Conservation (phyloP, 768 basidiomycete species). For the Chalciporus chontae region DNA sequence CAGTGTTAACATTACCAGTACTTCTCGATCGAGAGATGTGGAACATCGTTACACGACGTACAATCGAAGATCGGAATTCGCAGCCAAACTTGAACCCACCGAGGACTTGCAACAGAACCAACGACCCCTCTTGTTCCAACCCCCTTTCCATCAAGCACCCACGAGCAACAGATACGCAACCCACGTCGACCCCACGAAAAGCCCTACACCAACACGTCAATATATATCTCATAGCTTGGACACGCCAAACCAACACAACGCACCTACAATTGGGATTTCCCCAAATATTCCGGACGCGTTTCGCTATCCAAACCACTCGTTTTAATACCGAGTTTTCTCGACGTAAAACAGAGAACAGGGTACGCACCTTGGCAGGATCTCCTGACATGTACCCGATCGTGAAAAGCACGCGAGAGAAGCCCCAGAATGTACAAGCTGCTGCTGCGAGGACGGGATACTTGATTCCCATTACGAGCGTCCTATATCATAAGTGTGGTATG, state of each 20-base stretch:
- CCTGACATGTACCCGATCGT: slow-evolving; percentile 41
- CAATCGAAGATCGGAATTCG: too few species aligned
- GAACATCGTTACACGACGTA: too few species aligned
- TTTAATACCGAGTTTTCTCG: too few species aligned
- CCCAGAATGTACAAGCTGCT: slow-evolving; percentile 34
- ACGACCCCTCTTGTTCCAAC: too few species aligned
- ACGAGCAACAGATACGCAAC: slow-evolving; percentile 9
- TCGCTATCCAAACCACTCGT: slow-evolving; percentile 1
- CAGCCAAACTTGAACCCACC: too few species aligned
- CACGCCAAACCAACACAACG: slow-evolving; percentile 1
- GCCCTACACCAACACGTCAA: slow-evolving; percentile 9
- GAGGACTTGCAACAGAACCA: too few species aligned
- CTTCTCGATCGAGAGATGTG: too few species aligned
- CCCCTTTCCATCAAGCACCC: slow-evolving; percentile 2
- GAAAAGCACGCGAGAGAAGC: slow-evolving; percentile 38
- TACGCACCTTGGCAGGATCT: slow-evolving; percentile 34
- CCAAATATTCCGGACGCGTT: slow-evolving; percentile 14
- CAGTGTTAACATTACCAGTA: too few species aligned
- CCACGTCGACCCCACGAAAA: slow-evolving; percentile 15
- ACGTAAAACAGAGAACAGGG: too few species aligned
- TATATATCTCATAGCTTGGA: not conserved
- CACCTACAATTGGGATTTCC: slow-evolving; percentile 9
- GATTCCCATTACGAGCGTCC: slow-evolving; percentile 35
- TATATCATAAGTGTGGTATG: slow-evolving; percentile 8
- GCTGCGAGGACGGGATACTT: slow-evolving; percentile 37